Evolutionary conservation across 2,329 filamentous ascomycete species (phyloP), one percentile per base, ranked within the genome.

Genomic region (Aspergillus eucalypticola): DNA sequence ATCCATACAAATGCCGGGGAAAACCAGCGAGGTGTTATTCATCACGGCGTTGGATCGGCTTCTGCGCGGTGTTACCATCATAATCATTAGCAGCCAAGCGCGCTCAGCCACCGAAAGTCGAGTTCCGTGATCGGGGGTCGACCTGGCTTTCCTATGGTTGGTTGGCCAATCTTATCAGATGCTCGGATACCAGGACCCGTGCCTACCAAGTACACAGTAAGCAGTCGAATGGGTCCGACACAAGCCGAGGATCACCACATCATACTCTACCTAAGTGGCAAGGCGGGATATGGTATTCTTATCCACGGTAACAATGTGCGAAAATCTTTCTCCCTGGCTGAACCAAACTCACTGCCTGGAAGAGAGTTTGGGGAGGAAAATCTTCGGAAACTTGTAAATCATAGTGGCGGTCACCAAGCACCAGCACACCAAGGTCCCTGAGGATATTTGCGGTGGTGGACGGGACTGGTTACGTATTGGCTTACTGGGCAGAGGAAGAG

Each of bases 131-230:
- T 50, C 46, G 46, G 46, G 29, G 46, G 46, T 8, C 46, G 46
- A 32, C 21, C 8, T 32, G 15, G 46, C 32, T 50, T 32, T n/a
- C 23, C 25, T 27, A 29, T 50, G 27, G 15, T 50, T 60, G 13
- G 42, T 17, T 29, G 21, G 38, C 41, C 19, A 54, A 64, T 64
- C 62, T 64, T 64, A 64, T 64, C 62, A 58, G 60, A 64, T 62
- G 57, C 46, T 50, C 46, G 46, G 46, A 50, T 50, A 50, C 52
- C 49, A 57, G 39, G 17, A 53, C 23, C 58, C 58, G 54, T 53
- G 23, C 35, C 54, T 39, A 39, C 32, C 11, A 35, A 35, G 32
- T 32, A 32, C 2, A 2, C 10, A 32, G 29, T 35, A 35, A 35
- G 32, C 32, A 13, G 32, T 35, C 32, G 10, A 13, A 35, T 11